Evolutionary conservation across 768 basidiomycete species (phyloP).

Genomic region (Cantharellus anzutake): DNA sequence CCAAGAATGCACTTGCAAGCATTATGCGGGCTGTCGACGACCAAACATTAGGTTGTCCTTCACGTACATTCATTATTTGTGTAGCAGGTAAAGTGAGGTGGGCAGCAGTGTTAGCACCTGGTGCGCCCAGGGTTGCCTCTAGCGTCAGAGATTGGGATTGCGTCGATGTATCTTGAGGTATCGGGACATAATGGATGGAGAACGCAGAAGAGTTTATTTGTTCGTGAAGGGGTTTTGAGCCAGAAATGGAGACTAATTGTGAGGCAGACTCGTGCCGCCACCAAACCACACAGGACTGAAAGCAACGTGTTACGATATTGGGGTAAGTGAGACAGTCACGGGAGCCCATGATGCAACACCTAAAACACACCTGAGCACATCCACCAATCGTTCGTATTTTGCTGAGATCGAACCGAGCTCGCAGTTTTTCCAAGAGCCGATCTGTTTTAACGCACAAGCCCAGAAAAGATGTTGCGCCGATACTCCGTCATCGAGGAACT

Average conservation of each 20-base stretch:
- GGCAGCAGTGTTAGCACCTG: slow-evolving; percentile 58
- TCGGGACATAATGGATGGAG: slow-evolving; percentile 53
- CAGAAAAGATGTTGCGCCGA: too few relatives aligned
- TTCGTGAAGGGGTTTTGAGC: slow-evolving; percentile 44
- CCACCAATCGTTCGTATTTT: slow-evolving; percentile 63
- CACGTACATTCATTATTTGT: slow-evolving; percentile 60
- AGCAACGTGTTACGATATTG: background rate
- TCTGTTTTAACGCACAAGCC: slow-evolving; percentile 24
- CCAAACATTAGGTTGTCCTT: slow-evolving; percentile 68
- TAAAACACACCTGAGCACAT: slow-evolving; percentile 44
- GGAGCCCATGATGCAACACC: background rate
- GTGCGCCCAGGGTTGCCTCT: slow-evolving; percentile 57
- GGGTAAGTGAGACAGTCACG: slow-evolving; percentile 1
- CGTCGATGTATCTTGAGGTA: slow-evolving; percentile 63
- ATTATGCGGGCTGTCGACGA: slow-evolving; percentile 55
- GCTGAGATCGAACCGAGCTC: slow-evolving; percentile 46
- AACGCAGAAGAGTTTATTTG: slow-evolving; percentile 52
- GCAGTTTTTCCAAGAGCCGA: slow-evolving; percentile 53
- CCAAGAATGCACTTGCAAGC: slow-evolving; percentile 57
- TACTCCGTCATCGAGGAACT: background rate
- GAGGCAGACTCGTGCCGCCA: slow-evolving; percentile 67
- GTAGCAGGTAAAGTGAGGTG: slow-evolving; percentile 53
- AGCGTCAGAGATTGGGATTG: slow-evolving; percentile 59
- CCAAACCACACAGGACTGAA: slow-evolving; percentile 59
- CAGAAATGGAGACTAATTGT: slow-evolving; percentile 52